Percentiles rank a stretch among this genome's conserved stretches.
Conservation (phyloP, 768 basidiomycete genomes). For the Naganishia onofrii region DNA sequence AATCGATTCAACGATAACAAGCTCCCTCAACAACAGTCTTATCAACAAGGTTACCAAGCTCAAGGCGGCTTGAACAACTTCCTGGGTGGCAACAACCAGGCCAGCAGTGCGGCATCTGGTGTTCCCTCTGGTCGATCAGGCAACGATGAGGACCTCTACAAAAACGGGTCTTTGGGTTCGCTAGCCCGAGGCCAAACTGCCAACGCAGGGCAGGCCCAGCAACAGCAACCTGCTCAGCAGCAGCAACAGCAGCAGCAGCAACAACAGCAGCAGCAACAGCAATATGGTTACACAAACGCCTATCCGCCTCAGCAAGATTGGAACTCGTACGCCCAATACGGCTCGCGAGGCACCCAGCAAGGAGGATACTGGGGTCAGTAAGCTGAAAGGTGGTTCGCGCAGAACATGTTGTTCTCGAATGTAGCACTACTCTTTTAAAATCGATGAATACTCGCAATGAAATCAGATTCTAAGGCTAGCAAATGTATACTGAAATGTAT, state of each 20-base stretch:
- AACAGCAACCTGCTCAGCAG: slow-evolving; percentile 31
- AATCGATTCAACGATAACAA: slow-evolving; percentile 27
- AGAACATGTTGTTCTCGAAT: slow-evolving; percentile 3
- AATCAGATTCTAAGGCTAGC: not conserved
- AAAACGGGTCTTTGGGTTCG: slow-evolving; percentile 24
- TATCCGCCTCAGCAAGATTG: slow-evolving; percentile 38
- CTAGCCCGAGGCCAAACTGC: slow-evolving; percentile 5
- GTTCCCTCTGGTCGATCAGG: slow-evolving; percentile 32
- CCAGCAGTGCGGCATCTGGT: slow-evolving; percentile 22
- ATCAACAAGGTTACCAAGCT: slow-evolving; percentile 25
- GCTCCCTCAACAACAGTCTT: slow-evolving; percentile 25
- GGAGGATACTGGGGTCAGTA: slow-evolving; percentile 30
- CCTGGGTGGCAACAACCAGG: slow-evolving; percentile 36
- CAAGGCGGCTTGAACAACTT: slow-evolving; percentile 40
- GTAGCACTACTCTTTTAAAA: slow-evolving; percentile 4
- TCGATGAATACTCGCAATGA: slow-evolving; percentile 5
- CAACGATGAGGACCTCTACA: slow-evolving; percentile 37
- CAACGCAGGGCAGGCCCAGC: slow-evolving; percentile 13
- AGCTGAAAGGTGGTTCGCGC: not conserved
- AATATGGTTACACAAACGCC: slow-evolving; percentile 35
- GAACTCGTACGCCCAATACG: slow-evolving; percentile 41
- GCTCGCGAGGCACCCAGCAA: slow-evolving; percentile 24
- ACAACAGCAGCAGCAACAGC: slow-evolving; percentile 36
- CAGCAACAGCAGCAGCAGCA: slow-evolving; percentile 38
- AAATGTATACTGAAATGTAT: not conserved